Conservation (phyloP, 805 yeast species). For the Pichia thaimueangensis region DNA sequence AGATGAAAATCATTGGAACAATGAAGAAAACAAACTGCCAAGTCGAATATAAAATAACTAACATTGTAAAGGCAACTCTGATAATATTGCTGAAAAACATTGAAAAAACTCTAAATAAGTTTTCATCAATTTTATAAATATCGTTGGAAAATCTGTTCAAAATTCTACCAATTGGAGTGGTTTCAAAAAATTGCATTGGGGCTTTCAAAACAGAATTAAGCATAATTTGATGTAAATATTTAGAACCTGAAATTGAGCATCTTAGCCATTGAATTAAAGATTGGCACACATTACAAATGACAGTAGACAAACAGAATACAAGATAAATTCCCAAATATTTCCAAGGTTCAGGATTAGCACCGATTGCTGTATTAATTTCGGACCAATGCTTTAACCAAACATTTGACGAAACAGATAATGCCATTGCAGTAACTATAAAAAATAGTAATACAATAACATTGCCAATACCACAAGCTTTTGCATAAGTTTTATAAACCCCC, state of each 20-base stretch:
- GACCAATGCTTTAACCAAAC: constrained; percentile 98
- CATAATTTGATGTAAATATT: constrained; percentile 68
- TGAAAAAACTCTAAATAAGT: constrained; percentile 60
- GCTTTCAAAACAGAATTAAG: constrained; percentile 68
- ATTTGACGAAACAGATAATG: constrained; percentile 59
- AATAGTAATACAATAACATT: constrained; percentile 54
- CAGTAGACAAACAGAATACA: constrained; percentile 62
- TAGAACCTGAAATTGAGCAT: constrained; percentile 82
- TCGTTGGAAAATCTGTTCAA: constrained; percentile 89
- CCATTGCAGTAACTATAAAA: constrained; percentile 52
- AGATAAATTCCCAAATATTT: constrained; percentile 73
- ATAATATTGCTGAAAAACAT: constrained; percentile 57
- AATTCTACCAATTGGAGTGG: constrained; percentile 91
- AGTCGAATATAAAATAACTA: constrained; percentile 78
- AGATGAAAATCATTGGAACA: constrained; percentile 60
- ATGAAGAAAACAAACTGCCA: constrained; percentile 77
- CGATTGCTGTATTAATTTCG: constrained; percentile 67
- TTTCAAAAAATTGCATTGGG: constrained; percentile 93
- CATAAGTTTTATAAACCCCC: constrained; percentile 76
- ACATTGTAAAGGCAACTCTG: constrained; percentile 66
- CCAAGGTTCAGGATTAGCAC: constrained; percentile 65
- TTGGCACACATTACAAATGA: constrained; percentile 57
- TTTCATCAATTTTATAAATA: constrained; percentile 82
- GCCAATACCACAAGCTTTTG: constrained; percentile 74
- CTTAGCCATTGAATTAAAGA: constrained; percentile 66